Evolutionary conservation across 1,139 yeast species (phyloP).

Genomic region (Saccharomycopsis hybrid): DNA sequence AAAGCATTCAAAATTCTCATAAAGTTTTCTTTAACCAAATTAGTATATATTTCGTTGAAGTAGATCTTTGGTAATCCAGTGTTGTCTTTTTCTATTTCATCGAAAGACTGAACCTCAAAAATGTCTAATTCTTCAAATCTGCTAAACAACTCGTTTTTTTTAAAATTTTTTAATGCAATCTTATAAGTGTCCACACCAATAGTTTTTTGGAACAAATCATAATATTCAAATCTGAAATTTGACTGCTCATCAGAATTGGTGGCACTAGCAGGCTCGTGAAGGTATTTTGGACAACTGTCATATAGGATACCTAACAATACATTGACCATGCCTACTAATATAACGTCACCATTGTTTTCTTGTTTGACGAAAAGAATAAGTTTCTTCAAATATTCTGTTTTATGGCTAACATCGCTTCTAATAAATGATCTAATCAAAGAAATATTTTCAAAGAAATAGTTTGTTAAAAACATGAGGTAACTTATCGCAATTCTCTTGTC

Average conservation of each 20-base stretch:
- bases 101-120: slow-evolving; percentile 26
- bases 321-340: slow-evolving; percentile 73
- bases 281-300: slow-evolving; percentile 63
- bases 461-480: slow-evolving; percentile 66
- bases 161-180: slow-evolving; percentile 65
- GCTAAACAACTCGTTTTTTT: slow-evolving; percentile 49
- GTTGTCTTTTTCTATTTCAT: slow-evolving; percentile 48
- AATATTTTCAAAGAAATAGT: slow-evolving; percentile 76
- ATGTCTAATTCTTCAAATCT: slow-evolving; percentile 47
- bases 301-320: slow-evolving; percentile 70
- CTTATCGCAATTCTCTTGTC: slow-evolving; percentile 75
- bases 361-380: slow-evolving; percentile 25
- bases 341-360: slow-evolving; percentile 53
- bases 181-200: slow-evolving; percentile 79
- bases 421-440: slow-evolving; percentile 73
- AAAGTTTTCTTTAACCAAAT: slow-evolving; percentile 57
- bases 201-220: slow-evolving; percentile 54
- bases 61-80: slow-evolving; percentile 85
- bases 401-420: slow-evolving; percentile 8
- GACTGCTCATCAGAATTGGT: slow-evolving; percentile 45
- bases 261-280: neutral
- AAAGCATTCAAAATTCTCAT: slow-evolving; percentile 64
- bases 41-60: slow-evolving; percentile 59
- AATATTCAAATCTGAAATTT: slow-evolving; percentile 56
- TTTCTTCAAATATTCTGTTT: slow-evolving; percentile 14